Conservation (phyloP, 2,329 filamentous ascomycete genomes). For the Calonectria naviculata region DNA sequence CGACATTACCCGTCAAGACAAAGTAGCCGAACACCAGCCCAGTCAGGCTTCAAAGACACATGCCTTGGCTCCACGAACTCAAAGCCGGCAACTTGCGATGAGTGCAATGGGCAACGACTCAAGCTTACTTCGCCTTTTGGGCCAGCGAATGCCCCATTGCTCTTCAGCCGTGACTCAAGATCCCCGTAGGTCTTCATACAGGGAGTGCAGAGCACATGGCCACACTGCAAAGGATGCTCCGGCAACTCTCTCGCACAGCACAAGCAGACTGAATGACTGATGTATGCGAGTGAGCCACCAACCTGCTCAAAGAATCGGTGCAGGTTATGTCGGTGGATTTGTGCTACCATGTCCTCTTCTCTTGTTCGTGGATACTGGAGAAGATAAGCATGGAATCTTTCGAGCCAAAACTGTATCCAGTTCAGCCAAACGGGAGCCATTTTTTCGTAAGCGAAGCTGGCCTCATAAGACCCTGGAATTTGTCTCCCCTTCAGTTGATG, state of each 20-base stretch:
- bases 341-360: background rate
- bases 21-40: background rate
- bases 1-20: background rate
- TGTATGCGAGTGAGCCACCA: background rate
- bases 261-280: background rate
- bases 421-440: background rate
- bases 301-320: background rate
- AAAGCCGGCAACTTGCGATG: background rate
- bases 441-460: background rate
- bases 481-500: background rate
- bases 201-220: background rate
- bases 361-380: background rate
- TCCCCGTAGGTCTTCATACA: background rate
- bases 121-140: background rate
- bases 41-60: background rate
- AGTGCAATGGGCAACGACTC: background rate
- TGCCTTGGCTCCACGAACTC: background rate
- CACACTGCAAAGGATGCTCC: background rate
- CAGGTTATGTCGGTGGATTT: background rate
- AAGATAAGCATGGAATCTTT: background rate
- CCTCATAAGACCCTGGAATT: background rate
- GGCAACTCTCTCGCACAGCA: background rate
- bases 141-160: background rate
- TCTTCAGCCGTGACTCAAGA: background rate
- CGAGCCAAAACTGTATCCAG: background rate